phyloP scores from a whole-genome alignment of 805 yeast species.

The Teunomyces aglyptinius region DNA sequence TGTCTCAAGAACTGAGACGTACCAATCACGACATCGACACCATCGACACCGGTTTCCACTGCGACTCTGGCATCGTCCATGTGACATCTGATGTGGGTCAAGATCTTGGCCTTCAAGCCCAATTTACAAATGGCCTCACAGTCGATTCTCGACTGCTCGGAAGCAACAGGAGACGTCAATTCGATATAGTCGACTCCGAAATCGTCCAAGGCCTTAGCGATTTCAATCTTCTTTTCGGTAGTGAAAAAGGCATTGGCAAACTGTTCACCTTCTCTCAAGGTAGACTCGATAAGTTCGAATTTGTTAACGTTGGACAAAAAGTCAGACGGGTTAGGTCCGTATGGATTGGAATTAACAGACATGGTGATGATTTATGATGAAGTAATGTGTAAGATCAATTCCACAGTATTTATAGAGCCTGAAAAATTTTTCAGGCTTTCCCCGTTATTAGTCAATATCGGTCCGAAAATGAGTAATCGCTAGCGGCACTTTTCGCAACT shows the following conservation, averaged over 20 bases:
- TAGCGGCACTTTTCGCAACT: conserved; percentile 5
- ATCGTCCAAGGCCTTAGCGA: conserved; percentile 59
- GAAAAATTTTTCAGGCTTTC: conserved; percentile 1
- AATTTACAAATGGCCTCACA: conserved; percentile 60
- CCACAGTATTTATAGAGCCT: conserved; percentile 1
- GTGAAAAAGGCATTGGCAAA: conserved; percentile 62
- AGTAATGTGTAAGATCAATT: background rate
- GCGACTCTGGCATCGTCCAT: conserved; percentile 62
- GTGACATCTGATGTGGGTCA: conserved; percentile 61
- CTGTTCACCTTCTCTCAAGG: conserved; percentile 64
- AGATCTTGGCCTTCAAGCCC: conserved; percentile 56
- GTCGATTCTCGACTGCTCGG: conserved; percentile 56
- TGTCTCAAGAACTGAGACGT: conserved; percentile 57
- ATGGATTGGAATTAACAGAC: conserved; percentile 41
- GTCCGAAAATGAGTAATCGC: conserved; percentile 5
- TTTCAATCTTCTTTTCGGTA: conserved; percentile 54
- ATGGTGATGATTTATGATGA: conserved; percentile 7
- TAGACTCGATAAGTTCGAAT: conserved; percentile 55
- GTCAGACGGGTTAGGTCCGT: conserved; percentile 60
- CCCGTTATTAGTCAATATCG: conserved; percentile 4
- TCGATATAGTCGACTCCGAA: conserved; percentile 63
- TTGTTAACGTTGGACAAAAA: conserved; percentile 52
- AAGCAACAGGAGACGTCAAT: conserved; percentile 58
- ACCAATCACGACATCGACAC: conserved; percentile 61
- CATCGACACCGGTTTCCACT: conserved; percentile 62